A percentile compares a stretch with the other conserved stretches of the same genome.
Conservation (phyloP, 192 early-diverging fungal genomes). For the Coemansia sp. region DNA sequence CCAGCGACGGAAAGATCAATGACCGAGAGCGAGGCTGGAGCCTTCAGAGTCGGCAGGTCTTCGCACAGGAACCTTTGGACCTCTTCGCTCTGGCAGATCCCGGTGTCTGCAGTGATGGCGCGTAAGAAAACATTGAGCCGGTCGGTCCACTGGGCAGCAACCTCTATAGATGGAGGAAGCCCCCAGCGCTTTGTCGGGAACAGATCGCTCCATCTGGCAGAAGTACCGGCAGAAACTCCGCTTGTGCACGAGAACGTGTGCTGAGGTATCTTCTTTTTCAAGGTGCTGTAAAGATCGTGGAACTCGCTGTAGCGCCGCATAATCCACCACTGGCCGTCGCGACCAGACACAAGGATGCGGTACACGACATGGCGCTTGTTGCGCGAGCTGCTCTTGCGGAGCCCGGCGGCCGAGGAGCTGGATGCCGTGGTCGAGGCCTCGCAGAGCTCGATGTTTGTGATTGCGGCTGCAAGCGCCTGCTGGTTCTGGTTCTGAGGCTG, state of each 20-base stretch:
- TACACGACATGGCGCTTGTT: constrained; percentile 41
- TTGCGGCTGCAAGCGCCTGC: constrained; percentile 50
- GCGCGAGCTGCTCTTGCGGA: constrained; percentile 13
- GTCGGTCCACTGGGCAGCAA: constrained; percentile 43
- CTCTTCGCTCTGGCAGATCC: constrained; percentile 37
- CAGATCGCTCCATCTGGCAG: constrained; percentile 31
- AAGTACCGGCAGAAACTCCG: not conserved
- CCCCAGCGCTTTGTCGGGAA: constrained; percentile 48
- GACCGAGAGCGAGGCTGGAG: constrained; percentile 8
- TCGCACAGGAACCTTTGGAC: constrained; percentile 49
- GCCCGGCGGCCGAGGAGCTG: constrained; percentile 14
- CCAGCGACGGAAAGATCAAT: not conserved
- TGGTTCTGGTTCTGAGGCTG: not conserved
- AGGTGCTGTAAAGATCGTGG: constrained; percentile 31
- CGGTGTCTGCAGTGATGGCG: constrained; percentile 43
- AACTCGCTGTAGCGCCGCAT: constrained; percentile 52
- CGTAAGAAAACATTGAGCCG: constrained; percentile 49
- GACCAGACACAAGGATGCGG: constrained; percentile 50
- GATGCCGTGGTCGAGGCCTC: constrained; percentile 19
- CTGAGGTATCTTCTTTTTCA: constrained; percentile 34
- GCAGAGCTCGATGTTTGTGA: constrained; percentile 49
- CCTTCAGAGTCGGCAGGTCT: not conserved
- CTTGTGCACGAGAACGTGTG: constrained; percentile 12
- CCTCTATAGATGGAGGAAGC: constrained; percentile 33
- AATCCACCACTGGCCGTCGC: constrained; percentile 49